Base-by-base conservation (phyloP, 495 filamentous ascomycete species). In the Xylaria venustula region DNA sequence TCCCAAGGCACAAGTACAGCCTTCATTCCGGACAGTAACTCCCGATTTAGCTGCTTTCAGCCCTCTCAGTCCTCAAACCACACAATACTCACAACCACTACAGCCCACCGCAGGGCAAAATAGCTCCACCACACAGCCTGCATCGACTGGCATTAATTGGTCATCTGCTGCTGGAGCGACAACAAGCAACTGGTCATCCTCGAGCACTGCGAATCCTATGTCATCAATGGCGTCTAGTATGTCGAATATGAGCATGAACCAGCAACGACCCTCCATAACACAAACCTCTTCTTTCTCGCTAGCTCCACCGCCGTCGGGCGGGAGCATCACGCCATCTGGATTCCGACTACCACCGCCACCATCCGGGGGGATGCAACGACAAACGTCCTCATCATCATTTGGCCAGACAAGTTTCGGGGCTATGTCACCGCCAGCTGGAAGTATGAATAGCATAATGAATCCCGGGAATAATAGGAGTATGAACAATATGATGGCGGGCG, bases 1-100 rank as follows among this genome's bases (percentile, higher is more conserved):
- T 25, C 67, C 78, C 32, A 72, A 73, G 58, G 67, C 75, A 23
- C 72, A 73, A 56, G 66, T 74, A 20, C 79, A 80, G 41, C 69
- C 76, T 25, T 68, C 76, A 1, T 83, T 81, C 69, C 64, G 84
- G 52, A 83, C 81, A 0, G 80, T 85, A 19, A 86, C 83, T 0
- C 83, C 84, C 0, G 84, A 86, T 56, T 73, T 85, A 6, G 65
- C 73, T 4, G 65, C 66, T 25, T 79, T 85, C 46, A 72, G 74
- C 32, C 56, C 78, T 20, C 72, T 86, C 22, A 75, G 76, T 2
- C 84, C 84, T 17, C 72, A 78, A 6, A 67, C 76, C 11, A 83
- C 83, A 5, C 81, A 83, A 60, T 84, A 75, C 61, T 82, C 82
- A 5, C 77, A 84, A 42, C 82, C 82, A 0, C 54, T 83, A 14